A percentile compares a stretch with the other conserved stretches of the same genome.
Conservation (phyloP, 2,329 filamentous ascomycete genomes). For the Fusarium paranaense region DNA sequence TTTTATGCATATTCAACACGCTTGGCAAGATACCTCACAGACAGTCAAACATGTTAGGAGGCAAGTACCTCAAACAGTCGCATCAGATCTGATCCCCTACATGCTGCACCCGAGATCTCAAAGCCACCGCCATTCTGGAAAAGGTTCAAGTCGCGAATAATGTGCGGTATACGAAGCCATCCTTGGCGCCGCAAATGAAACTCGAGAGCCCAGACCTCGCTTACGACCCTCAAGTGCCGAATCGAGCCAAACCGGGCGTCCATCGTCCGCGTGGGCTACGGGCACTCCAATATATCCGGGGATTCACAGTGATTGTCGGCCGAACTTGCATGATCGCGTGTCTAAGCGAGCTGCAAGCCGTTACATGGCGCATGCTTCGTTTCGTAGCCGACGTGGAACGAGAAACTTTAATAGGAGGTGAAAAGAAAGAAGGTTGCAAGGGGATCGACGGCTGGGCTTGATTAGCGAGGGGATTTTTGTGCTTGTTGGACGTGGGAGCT, state of each 20-base stretch:
- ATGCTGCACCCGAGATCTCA: slow-evolving; percentile 1
- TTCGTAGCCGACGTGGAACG: slow-evolving; percentile 41
- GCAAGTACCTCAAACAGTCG: neutral
- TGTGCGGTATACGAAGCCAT: neutral
- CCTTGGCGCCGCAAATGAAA: neutral
- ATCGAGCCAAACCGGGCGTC: neutral
- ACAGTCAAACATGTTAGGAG: neutral
- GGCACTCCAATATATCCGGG: neutral
- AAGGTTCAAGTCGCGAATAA: neutral
- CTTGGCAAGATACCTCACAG: neutral
- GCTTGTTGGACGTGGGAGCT: neutral
- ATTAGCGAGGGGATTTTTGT: slow-evolving; percentile 26
- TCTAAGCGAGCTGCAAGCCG: slow-evolving; percentile 31
- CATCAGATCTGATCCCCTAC: neutral
- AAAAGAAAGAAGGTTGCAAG: slow-evolving; percentile 4
- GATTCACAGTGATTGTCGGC: neutral
- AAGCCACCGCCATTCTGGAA: neutral
- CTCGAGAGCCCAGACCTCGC: neutral
- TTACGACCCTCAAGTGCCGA: neutral
- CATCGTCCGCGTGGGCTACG: neutral
- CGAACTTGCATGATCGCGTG: neutral
- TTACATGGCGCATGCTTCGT: slow-evolving; percentile 36
- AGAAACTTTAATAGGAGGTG: neutral
- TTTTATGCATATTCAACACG: neutral
- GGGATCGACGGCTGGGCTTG: slow-evolving; percentile 15